phyloP scores from a whole-genome alignment of 1,284 basidiomycete genomes.

The Ganoderma lingzhi region DNA sequence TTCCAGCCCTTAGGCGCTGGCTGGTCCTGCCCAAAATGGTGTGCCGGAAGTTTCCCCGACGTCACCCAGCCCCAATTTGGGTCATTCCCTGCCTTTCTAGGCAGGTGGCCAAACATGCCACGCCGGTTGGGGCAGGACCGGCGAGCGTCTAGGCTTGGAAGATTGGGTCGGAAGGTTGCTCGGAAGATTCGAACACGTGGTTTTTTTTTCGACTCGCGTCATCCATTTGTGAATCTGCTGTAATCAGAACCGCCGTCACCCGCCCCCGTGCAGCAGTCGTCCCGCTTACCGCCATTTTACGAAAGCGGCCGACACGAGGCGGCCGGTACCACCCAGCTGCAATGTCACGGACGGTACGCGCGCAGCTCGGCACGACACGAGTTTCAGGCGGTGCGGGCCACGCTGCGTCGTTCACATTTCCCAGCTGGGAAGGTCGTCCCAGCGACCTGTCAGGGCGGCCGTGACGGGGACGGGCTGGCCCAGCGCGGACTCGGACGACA shows the following conservation, averaged over 20 bases:
- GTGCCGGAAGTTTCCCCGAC: too few species aligned
- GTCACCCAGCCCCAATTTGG: too few species aligned
- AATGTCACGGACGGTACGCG: conserved; percentile 23
- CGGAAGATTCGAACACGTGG: too few species aligned
- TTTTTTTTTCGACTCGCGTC: too few species aligned
- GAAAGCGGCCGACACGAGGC: conserved; percentile 36
- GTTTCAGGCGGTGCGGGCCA: conserved; percentile 16
- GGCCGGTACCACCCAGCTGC: conserved; percentile 30
- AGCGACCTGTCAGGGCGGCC: conserved; percentile 13
- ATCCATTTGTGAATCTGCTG: too few species aligned
- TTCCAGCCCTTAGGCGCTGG: too few species aligned
- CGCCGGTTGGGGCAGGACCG: too few species aligned
- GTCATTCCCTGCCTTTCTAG: too few species aligned
- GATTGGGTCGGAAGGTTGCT: too few species aligned
- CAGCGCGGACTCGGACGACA: not conserved
- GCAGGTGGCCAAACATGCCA: too few species aligned
- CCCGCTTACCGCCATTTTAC: conserved; percentile 30
- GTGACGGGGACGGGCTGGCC: conserved; percentile 7
- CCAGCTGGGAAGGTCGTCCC: conserved; percentile 15
- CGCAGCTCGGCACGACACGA: conserved; percentile 20
- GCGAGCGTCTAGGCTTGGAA: too few species aligned
- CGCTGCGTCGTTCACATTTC: conserved; percentile 26
- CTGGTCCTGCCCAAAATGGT: too few species aligned
- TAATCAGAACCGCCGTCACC: conserved; percentile 28
- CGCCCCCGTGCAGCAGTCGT: conserved; percentile 19